Evolutionary conservation across 345 rosid genomes (phyloP).

Genomic region (Tarenaya hassleriana): DNA sequence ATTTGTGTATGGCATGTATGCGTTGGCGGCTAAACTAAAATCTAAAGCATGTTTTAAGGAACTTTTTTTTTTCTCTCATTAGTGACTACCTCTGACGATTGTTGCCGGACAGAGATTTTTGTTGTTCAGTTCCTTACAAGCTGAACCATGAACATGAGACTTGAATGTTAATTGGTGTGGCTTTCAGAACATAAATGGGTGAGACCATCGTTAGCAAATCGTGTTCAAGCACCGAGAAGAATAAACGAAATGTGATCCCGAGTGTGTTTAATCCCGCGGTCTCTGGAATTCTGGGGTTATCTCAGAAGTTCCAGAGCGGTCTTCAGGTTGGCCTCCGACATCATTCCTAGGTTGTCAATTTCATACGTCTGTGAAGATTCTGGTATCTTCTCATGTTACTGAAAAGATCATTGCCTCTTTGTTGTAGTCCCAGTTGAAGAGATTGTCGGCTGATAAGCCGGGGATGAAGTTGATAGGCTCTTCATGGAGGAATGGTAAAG

Average conservation of each 20-base stretch:
- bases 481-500: slow-evolving; percentile 35
- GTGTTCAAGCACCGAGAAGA: slow-evolving; percentile 24
- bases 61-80: no score
- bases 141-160: no score
- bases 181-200: slow-evolving; percentile 27
- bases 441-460: slow-evolving; percentile 33
- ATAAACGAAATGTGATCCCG: slow-evolving; percentile 25
- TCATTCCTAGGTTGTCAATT: not conserved
- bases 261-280: slow-evolving; percentile 52
- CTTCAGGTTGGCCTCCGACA: slow-evolving; percentile 39
- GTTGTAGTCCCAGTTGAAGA: slow-evolving; percentile 50
- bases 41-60: no score
- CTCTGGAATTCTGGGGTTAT: slow-evolving; percentile 45
- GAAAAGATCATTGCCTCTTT: slow-evolving; percentile 9
- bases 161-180: not conserved
- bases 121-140: slow-evolving; percentile 1
- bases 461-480: slow-evolving; percentile 25
- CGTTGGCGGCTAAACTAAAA: no score
- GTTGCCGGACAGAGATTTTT: slow-evolving; percentile 2
- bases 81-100: not conserved
- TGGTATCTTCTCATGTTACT: not conserved
- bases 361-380: slow-evolving; percentile 3
- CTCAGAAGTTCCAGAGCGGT: slow-evolving; percentile 41
- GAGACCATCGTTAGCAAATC: slow-evolving; percentile 29
- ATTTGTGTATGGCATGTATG: no score